Conservation (phyloP, 257 asterid species). For the Linderniella brevidens region DNA sequence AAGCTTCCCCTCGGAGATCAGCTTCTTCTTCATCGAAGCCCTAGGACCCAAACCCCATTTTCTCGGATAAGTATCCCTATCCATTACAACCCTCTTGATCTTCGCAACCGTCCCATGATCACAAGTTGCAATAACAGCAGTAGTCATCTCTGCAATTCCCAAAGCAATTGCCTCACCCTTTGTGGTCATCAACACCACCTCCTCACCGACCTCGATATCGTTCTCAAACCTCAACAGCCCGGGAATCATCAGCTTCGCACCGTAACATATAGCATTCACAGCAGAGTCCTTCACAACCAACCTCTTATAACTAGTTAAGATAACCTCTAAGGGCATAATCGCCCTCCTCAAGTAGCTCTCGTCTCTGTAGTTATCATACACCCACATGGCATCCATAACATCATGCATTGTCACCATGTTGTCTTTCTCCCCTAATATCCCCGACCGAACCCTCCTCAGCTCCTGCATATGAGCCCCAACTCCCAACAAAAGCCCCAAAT, state of each 20-base stretch:
- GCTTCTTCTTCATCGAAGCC: constrained; percentile 6
- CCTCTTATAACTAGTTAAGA: not conserved
- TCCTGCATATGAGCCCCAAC: constrained; percentile 8
- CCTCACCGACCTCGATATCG: not conserved
- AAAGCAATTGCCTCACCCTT: constrained; percentile 6
- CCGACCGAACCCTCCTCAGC: constrained; percentile 7
- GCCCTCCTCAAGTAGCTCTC: constrained; percentile 5
- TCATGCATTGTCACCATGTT: constrained; percentile 7
- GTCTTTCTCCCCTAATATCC: constrained; percentile 1
- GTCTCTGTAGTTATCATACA: constrained; percentile 2
- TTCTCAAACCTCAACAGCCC: not conserved
- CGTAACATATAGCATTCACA: not conserved
- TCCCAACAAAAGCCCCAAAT: constrained; percentile 4
- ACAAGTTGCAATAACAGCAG: constrained; percentile 5
- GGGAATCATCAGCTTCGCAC: not conserved
- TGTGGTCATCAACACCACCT: constrained; percentile 6
- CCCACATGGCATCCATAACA: constrained; percentile 4
- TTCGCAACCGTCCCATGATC: constrained; percentile 6
- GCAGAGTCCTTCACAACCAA: not conserved
- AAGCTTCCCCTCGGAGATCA: constrained; percentile 2
- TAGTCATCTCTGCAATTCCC: constrained; percentile 7
- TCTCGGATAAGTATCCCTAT: constrained; percentile 6
- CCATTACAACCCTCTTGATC: constrained; percentile 7
- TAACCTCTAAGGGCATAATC: constrained; percentile 1
- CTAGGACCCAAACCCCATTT: constrained; percentile 7